These are phyloP conservation scores for Pythium graminicola DNA, from an alignment of 352 stramenopile genomes.

Conservation along the genomic window DNA sequence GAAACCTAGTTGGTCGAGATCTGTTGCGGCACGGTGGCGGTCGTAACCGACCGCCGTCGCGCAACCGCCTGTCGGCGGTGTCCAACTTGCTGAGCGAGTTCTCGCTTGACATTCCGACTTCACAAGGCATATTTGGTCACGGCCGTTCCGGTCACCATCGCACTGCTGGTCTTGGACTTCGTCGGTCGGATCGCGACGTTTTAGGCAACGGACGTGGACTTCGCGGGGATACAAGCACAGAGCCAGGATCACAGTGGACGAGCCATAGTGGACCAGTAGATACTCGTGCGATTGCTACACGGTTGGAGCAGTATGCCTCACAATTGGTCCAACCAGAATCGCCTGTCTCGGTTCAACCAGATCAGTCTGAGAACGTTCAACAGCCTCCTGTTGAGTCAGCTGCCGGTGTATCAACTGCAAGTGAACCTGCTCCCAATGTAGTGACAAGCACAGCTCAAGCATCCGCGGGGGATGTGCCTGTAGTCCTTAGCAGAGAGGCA, in stretches of 20 bases:
- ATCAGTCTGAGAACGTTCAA: background rate
- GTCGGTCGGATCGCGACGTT: conserved; percentile 41
- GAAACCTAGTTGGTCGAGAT: conserved; percentile 32
- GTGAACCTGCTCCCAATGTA: background rate
- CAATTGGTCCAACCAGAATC: conserved; percentile 37
- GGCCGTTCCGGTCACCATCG: conserved; percentile 19
- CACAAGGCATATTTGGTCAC: conserved; percentile 30
- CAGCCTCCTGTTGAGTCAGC: background rate
- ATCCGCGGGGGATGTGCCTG: background rate
- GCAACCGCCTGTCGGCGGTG: conserved; percentile 60
- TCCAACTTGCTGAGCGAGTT: conserved; percentile 80
- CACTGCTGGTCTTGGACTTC: conserved; percentile 23
- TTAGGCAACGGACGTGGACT: conserved; percentile 34
- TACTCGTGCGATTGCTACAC: conserved; percentile 59
- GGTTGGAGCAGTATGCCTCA: conserved; percentile 70
- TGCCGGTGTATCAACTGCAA: background rate
- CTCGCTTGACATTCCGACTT: conserved; percentile 64
- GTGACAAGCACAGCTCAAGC: background rate
- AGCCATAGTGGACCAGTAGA: conserved; percentile 31
- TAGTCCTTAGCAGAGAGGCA: background rate
- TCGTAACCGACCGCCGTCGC: conserved; percentile 43
- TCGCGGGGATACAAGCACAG: conserved; percentile 19
- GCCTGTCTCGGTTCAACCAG: background rate
- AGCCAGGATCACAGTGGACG: conserved; percentile 5
- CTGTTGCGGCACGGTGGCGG: conserved; percentile 38